Percentiles rank a stretch among this genome's conserved stretches.
Evolutionary conservation across 1,284 basidiomycete genomes (phyloP).

Genomic region (Leccinum fuscescens): DNA sequence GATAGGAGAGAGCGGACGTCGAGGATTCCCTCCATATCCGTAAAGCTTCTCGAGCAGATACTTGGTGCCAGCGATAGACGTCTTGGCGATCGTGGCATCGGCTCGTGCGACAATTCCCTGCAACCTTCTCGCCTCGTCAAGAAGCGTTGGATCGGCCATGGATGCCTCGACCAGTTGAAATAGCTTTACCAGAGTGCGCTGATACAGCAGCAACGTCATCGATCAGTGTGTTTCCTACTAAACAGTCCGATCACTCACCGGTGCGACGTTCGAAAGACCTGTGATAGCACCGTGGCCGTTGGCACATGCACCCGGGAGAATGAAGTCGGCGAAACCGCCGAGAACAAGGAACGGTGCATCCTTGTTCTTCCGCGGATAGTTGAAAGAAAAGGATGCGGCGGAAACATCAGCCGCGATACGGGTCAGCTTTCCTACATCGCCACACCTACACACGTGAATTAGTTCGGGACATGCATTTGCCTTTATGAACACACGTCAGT

Average conservation of each 20-base stretch:
- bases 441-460: slow-evolving; percentile 54
- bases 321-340: slow-evolving; percentile 77
- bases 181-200: slow-evolving; percentile 62
- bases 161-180: slow-evolving; percentile 61
- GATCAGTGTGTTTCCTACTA: not conserved
- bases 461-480: not conserved
- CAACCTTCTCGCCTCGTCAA: slow-evolving; percentile 70
- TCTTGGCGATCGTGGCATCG: slow-evolving; percentile 77
- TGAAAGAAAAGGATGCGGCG: slow-evolving; percentile 51
- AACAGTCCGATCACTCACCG: slow-evolving; percentile 45
- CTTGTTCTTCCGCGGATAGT: slow-evolving; percentile 64
- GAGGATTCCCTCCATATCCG: slow-evolving; percentile 75
- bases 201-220: slow-evolving; percentile 7
- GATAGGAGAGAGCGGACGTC: slow-evolving; percentile 72
- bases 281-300: slow-evolving; percentile 81
- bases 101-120: slow-evolving; percentile 80
- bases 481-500: slow-evolving; percentile 63
- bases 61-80: slow-evolving; percentile 83
- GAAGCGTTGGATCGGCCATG: slow-evolving; percentile 50
- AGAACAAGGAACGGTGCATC: slow-evolving; percentile 72
- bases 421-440: slow-evolving; percentile 87
- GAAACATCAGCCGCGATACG: slow-evolving; percentile 74
- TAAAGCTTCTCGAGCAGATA: slow-evolving; percentile 69
- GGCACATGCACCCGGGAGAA: slow-evolving; percentile 67
- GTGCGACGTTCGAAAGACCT: slow-evolving; percentile 77